Evolutionary conservation across 306 rosid species (phyloP), one percentile per base, ranked within the genome.

Genomic region (Dryas octopetala): DNA sequence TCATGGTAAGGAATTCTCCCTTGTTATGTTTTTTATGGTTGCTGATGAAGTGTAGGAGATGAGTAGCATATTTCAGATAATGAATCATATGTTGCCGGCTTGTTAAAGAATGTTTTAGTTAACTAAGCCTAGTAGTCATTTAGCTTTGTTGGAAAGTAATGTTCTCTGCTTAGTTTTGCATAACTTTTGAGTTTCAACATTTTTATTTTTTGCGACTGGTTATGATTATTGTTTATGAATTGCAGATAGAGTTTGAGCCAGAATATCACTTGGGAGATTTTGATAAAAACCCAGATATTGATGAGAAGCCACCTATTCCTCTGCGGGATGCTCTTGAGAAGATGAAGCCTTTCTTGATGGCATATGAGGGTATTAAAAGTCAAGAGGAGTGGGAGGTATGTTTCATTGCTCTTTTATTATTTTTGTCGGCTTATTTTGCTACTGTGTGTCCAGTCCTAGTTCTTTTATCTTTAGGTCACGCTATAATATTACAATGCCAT

Each of bases 351-450:
- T 94, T 94, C 84, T 83, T 94, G 85, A 94, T 94, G 96, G 87
- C 78, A 41, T 91, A 91, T 58, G 98, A 95, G 82, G 90, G 90
- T 45, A 95, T 95, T 80, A 82, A 87, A 72, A 90, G 89, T 80
- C 91, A 95, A 63, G 96, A 89, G 76, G 98, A 95, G 88, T 95
- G 98, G 98, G 97, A 95, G 97, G 98, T 95, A 84, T 14, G 15
- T 73, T 83, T 64, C 55, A 26, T 68, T 76, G 45, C 47, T 78
- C 73, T 26, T 77, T 64, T 70, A 23, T 68, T 61, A 64, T 62
- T 62, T 62, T 19, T 66, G 15, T 52, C 9, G 46, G 43, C 70
- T 75, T 65, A 5, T 43, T 80, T 66, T 66, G 2, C 40, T 66
- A 75, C 32, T 58, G 60, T 70, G 74, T 52, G 15, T 63, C 9